Evolutionary conservation across 2,329 filamentous ascomycete species (phyloP).

Genomic region (Colletotrichum abscissum): DNA sequence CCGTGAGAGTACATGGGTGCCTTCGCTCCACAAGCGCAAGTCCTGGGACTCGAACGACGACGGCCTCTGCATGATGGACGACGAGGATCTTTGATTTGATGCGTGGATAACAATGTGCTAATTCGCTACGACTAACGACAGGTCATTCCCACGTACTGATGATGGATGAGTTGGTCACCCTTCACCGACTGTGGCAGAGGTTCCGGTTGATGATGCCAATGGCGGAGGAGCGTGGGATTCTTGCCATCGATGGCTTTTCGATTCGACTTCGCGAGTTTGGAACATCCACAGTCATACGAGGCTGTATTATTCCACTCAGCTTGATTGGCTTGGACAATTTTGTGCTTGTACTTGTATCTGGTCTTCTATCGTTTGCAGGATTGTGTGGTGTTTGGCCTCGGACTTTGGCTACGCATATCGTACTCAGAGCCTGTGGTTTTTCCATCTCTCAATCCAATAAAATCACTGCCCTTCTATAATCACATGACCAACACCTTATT

Average conservation of each 20-base stretch:
- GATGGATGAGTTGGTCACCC: neutral
- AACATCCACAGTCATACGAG: neutral
- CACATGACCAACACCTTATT: neutral
- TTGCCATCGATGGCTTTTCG: neutral
- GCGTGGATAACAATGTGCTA: neutral
- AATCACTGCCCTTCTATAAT: neutral
- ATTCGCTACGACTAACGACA: neutral
- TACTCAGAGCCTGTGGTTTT: neutral
- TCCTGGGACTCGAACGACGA: slow-evolving; percentile 6
- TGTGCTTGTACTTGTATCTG: neutral
- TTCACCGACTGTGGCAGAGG: neutral
- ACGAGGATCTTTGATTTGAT: neutral
- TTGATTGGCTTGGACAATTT: neutral
- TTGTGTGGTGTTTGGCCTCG: neutral
- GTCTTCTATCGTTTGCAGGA: neutral
- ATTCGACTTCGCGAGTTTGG: neutral
- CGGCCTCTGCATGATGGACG: neutral
- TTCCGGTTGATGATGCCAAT: neutral
- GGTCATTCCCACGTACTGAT: neutral
- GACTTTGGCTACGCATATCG: neutral
- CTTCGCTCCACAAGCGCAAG: neutral
- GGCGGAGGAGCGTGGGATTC: neutral
- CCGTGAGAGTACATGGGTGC: neutral
- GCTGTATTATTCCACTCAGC: neutral
- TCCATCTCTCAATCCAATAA: neutral